Evolutionary conservation across 208 protist species (phyloP), one percentile per base, ranked within the genome.

Genomic region (Leptomonas pyrrhocoris): DNA sequence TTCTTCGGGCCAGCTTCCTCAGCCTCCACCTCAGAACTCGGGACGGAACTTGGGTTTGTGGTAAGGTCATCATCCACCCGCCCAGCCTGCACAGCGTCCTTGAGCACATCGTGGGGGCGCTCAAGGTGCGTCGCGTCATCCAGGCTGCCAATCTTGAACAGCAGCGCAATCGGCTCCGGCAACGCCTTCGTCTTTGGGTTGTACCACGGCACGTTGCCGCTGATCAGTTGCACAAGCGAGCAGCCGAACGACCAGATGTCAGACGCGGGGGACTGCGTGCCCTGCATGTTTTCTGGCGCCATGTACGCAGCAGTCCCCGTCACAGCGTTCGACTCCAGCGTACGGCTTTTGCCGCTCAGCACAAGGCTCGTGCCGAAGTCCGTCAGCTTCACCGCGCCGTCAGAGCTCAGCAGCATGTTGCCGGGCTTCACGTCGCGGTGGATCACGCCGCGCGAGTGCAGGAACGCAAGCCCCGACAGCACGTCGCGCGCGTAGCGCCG

Each of bases 171-270:
- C n/a, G 79, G 57, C 31, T 79, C 74, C 56, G 66, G 46, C 15
- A 57, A 42, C 23, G 36, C 16, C 2, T 73, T 65, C 4, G 53
- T 80, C 31, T 28, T 42, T 0, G 64, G 50, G 60, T 81, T 78
- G 23, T 49, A 74, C 86, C 90, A 96, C 30, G 90, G 88, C 38
- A 72, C 27, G 23, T 56, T 19, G 8, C 89, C 88, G 15, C 82
- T 84, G 56, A 90, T 57, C 28, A 95, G 68, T 68, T 96, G 77
- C 71, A 94, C 77, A 16, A 90, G 74, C 8, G 87, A 83, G 73
- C 88, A 95, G 21, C 86, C 92, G 36, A 95, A 62, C 0, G 92
- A 79, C 92, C 92, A 96, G n/a, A 96, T 71, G 79, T 96, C 92
- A 64, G 74, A 86, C n/a, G 88, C 82, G 18, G 83, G 38, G 45